Evolutionary conservation across 75 land plant species (phyloP), one percentile per base, ranked within the genome.

Genomic region (Cryptomeria japonica): DNA sequence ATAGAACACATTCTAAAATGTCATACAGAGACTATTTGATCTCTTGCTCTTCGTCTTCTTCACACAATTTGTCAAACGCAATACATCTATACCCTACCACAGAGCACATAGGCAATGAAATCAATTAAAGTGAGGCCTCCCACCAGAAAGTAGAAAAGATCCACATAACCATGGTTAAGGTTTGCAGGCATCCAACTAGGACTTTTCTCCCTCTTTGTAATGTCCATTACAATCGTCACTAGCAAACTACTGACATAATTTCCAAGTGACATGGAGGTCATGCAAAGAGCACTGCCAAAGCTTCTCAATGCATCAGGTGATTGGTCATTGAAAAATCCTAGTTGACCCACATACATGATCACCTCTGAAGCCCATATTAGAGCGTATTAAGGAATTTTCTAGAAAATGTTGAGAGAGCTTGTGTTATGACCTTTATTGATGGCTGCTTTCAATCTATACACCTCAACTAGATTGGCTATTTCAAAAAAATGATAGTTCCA

Each of bases 361-460:
- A 88, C 91, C 85, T 88, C 89, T 56, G 86, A 85, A 14, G 88
- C 44, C 34, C 93, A 91, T 10, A 84, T 86, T 34, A 91, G 58
- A 47, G 88, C 80, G 49, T 91, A 91, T 86, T 91, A 90, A 28
- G 90, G 92, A 41, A 87, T 70, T n/a, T 89, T 88, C 92, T 90
- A 91, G 38, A 91, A 89, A 51, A 91, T 89, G 82, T 88, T 86
- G 85, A 91, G 88, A 32, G 86, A 86, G 49, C 88, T 78, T 36
- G 83, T 8, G 44, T 36, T 37, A 49, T 80, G 2, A 79, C 18
- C 11, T 56, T 56, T 56, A 56, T 13, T 56, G 41, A 1, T 39
- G 41, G 85, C 91, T 49, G 95, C 95, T 96, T 47, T 91, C 93
- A 39, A 39, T 39, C 41, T 39, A 39, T 39, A 39, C 41, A 39